These are phyloP conservation scores for Eucalyptus tenuipes DNA, from an alignment of 345 rosid species.

Conservation along the genomic window DNA sequence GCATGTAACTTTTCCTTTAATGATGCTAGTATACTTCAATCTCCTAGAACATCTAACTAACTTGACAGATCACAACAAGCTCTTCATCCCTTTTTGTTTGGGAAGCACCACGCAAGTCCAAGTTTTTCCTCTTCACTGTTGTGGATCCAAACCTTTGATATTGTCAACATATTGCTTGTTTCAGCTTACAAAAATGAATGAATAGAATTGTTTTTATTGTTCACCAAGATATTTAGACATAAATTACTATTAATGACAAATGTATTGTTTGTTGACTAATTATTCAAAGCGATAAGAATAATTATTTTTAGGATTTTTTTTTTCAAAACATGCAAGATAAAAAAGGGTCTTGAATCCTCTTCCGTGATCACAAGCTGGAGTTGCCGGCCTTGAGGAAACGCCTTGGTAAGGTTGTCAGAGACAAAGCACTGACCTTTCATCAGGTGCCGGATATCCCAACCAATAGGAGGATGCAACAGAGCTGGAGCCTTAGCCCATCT, in stretches of 20 bases:
- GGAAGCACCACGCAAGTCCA: background rate
- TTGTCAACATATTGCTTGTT: rapidly evolving
- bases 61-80: background rate
- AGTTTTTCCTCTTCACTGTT: rapidly evolving
- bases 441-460: too few relatives aligned
- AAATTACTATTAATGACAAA: background rate
- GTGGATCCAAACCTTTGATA: background rate
- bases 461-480: too few relatives aligned
- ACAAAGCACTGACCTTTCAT: too few relatives aligned
- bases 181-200: background rate
- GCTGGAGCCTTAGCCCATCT: too few relatives aligned
- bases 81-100: background rate
- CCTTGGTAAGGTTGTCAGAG: too few relatives aligned
- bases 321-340: background rate
- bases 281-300: background rate
- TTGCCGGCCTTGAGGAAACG: too few relatives aligned
- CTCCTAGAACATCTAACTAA: background rate
- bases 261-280: background rate
- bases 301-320: background rate
- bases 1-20: background rate
- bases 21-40: background rate
- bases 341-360: background rate
- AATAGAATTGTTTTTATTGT: rapidly evolving
- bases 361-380: too few relatives aligned
- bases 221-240: background rate